Evolutionary conservation across 352 stramenopile genomes (phyloP).

Genomic region (Phytopythium sindhum): DNA sequence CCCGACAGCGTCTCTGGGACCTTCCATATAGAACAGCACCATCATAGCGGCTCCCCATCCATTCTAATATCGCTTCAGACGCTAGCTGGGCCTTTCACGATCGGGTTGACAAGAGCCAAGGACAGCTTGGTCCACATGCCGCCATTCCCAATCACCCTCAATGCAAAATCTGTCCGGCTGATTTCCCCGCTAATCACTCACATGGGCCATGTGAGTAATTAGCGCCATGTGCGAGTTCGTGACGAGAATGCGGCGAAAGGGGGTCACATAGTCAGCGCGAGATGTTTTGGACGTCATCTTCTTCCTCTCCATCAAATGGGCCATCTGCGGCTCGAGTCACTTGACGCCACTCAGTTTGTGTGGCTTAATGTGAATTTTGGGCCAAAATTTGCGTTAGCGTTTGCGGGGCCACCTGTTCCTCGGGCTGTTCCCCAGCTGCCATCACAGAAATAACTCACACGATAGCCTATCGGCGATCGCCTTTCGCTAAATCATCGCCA

Average conservation of each 20-base stretch:
- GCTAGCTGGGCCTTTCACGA: no score
- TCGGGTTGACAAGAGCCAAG: no score
- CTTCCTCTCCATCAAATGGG: background rate
- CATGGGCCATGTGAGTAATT: background rate
- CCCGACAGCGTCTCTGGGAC: no score
- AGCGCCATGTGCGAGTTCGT: no score
- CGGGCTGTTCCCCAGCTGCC: background rate
- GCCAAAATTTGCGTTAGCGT: background rate
- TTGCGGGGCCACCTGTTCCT: background rate
- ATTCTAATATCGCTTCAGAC: no score
- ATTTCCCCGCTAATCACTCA: background rate
- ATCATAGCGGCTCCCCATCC: no score
- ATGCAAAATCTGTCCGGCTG: background rate
- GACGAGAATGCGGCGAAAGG: background rate
- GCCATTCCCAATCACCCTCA: background rate
- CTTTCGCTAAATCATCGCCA: background rate
- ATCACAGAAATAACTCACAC: background rate
- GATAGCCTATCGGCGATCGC: background rate
- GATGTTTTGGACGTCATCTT: no score
- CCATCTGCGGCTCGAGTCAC: background rate
- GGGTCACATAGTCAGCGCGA: no score
- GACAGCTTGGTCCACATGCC: no score
- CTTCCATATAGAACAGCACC: no score
- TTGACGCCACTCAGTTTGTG: no score
- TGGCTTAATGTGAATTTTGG: background rate